These are phyloP conservation scores for Alopecurus myosuroides DNA, from an alignment of 176 grass and related monocot species.

Conservation along the genomic window DNA sequence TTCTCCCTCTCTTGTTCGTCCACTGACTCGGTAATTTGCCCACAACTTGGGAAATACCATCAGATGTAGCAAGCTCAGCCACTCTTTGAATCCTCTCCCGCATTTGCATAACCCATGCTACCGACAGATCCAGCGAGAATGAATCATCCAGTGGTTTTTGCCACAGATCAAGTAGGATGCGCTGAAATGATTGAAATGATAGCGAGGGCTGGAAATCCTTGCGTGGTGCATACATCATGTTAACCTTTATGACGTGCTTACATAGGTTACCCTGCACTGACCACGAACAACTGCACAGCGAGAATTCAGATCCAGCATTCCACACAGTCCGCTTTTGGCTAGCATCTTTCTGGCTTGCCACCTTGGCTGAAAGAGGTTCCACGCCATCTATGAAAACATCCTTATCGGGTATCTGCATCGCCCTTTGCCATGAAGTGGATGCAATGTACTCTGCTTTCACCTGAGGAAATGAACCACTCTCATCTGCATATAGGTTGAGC, in stretches of 20 bases:
- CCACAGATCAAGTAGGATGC: slow-evolving; percentile 59
- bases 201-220: slow-evolving; percentile 42
- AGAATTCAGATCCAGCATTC: slow-evolving; percentile 85
- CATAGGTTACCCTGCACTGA: slow-evolving; percentile 88
- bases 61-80: slow-evolving; percentile 50
- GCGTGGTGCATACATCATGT: slow-evolving; percentile 40
- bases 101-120: slow-evolving; percentile 78
- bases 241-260: slow-evolving; percentile 88
- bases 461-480: slow-evolving; percentile 77
- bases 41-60: slow-evolving; percentile 52
- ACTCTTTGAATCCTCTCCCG: slow-evolving; percentile 63
- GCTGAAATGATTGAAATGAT: slow-evolving; percentile 67
- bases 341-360: slow-evolving; percentile 65
- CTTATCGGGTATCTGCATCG: slow-evolving; percentile 59
- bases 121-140: slow-evolving; percentile 66
- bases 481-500: slow-evolving; percentile 77
- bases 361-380: slow-evolving; percentile 46
- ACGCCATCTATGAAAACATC: slow-evolving; percentile 51
- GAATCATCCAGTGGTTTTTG: slow-evolving; percentile 70
- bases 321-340: slow-evolving; percentile 44
- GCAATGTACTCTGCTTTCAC: slow-evolving; percentile 77
- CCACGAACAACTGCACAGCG: slow-evolving; percentile 72
- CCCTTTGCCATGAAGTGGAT: slow-evolving; percentile 88
- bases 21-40: slow-evolving; percentile 68
- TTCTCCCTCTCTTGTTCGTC: slow-evolving; percentile 62